Base-by-base conservation (phyloP, 495 filamentous ascomycete genomes). In the Trichoderma gamsii region DNA sequence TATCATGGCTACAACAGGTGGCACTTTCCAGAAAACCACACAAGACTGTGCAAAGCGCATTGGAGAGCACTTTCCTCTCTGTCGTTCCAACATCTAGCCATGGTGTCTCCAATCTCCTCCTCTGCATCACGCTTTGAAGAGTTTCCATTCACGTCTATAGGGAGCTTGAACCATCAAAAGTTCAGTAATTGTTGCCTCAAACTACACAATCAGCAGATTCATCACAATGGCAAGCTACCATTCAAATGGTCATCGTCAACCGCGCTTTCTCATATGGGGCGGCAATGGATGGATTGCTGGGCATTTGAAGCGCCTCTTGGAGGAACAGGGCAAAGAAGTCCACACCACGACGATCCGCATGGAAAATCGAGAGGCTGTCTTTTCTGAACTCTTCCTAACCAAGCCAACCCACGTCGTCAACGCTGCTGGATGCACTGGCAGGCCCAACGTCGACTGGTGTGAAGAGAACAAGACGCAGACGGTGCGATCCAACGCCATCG, bases 361-460 rank as follows among this genome's bases (percentile, higher is more conserved):
- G 86, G 84, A 88, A 72, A 81, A 87, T 67, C 82, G 86, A 66
- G 84, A 83, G 69, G 76, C 78, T 67, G 85, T 88, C 68, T 71
- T 84, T 56, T 78, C 79, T 29, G 82, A 85, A 70, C 79, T 89
- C 27, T 79, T 86, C 67, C 78, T 74, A 67, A 74, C 86, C 70
- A 84, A 83, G 72, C 87, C 87, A 61, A 88, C 85, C 4, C 85
- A 89, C 69, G 86, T 89, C 41, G 75, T 89, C 56, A 88, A 88
- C 73, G 83, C 83, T 69, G 87, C 87, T 61, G 87, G 87, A 38
- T 86, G 83, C 70, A 89, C 87, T n/a, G 87, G 87, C 49, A 83
- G 87, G 25, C 87, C 87, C 65, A 89, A 89, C 70, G 86, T 89
- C 72, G 87, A 89, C 76, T 89, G 87, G 87, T 89, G 87, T 71